These are phyloP conservation scores for Cyclanthera cordifolia DNA, from an alignment of 306 rosid species.

Conservation along the genomic window DNA sequence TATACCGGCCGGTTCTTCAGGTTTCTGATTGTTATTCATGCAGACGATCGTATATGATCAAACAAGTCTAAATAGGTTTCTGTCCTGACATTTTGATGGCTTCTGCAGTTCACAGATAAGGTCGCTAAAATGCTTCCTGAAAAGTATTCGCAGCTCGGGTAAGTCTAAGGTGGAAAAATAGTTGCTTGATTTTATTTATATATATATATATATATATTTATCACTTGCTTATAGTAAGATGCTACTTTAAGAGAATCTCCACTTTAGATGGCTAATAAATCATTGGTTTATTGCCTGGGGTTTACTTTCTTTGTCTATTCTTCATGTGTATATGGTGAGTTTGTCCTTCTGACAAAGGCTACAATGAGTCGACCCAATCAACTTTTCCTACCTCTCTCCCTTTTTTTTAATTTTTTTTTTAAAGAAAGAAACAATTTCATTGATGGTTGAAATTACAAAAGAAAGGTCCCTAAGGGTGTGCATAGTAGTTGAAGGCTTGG, in stretches of 20 bases:
- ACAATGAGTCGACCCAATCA: no score
- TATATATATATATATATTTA: no score
- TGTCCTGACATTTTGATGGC: constrained; percentile 10
- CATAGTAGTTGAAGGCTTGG: no score
- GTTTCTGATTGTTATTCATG: constrained; percentile 26
- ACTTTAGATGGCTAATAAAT: not conserved
- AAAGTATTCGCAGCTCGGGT: constrained; percentile 88
- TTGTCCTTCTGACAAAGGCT: no score
- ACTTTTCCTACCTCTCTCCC: no score
- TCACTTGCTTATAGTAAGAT: not conserved
- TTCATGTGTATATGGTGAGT: not conserved
- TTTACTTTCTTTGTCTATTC: constrained; percentile 2
- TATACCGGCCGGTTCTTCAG: constrained; percentile 95
- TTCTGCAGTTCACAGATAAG: constrained; percentile 87
- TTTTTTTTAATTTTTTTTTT: no score
- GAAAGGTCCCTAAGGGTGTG: no score
- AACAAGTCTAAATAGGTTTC: constrained; percentile 3
- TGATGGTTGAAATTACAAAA: no score
- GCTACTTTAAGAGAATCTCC: not conserved
- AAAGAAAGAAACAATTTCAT: no score
- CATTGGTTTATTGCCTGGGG: no score
- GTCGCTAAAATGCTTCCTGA: constrained; percentile 75
- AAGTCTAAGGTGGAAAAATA: constrained; percentile 22
- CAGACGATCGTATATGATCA: not conserved
- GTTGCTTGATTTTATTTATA: not conserved